Evolutionary conservation across 2,329 filamentous ascomycete genomes (phyloP), one percentile per base, ranked within the genome.

Genomic region (Nemania serpens): DNA sequence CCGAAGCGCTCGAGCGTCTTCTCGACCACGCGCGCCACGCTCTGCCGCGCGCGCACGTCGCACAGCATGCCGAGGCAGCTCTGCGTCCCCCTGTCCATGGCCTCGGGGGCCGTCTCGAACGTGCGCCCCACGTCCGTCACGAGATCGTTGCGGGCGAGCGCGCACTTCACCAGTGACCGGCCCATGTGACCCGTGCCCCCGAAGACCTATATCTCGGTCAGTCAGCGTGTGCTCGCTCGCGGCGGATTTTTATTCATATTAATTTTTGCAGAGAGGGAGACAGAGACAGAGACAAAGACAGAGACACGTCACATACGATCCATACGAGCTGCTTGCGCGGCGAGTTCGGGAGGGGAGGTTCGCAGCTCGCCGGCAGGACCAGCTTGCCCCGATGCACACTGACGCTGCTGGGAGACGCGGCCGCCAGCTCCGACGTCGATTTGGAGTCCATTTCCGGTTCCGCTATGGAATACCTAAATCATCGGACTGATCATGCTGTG

Each of bases 121-220:
- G 88, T 88, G 65, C 91, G 88, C 9, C 95, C 95, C 10, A 97
- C 93, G 6, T 92, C 92, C 2, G 89, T 88, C 59, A 97, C 94
- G 52, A 88, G 83, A 74, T 99, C 95, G 68, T 90, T 89, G 69
- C 92, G 90, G 15, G 86, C 82, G 20, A 98, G 82, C 15, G 91
- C 92, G 56, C 85, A 87, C 71, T 95, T 94, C 61, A 94, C 91
- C 18, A 98, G 85, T 7, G 91, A 96, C 54, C 92, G 89, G 61
- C 95, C 95, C 83, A 98, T 96, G 71, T 99, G 95, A 58, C 95
- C 95, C n/a, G 93, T 97, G 50, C 92, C 93, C 50, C 95, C 95
- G 76, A 97, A 99, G 56, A 98, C 82, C 91, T 93, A 62, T 42
- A 13, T 61, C 39, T 20, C 33, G 25, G 25, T 29, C 53, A 13